Conservation (phyloP, 306 rosid species). For the Pueraria montana region DNA sequence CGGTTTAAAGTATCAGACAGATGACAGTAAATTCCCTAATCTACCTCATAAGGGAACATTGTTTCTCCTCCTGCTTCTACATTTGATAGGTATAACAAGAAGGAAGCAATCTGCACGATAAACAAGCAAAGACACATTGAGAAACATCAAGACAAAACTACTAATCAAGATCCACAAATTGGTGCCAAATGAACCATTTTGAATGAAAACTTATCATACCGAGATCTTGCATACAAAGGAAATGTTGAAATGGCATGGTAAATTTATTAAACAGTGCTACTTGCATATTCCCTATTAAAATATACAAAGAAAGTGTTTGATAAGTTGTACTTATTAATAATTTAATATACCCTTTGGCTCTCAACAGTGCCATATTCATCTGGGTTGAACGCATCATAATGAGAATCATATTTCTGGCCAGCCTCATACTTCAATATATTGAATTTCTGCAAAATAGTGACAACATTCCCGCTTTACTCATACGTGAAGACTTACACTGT, state of each 20-base stretch:
- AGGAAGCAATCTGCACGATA: slow-evolving; percentile 67
- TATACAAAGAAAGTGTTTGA: background rate
- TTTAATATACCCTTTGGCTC: slow-evolving; percentile 80
- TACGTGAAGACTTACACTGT: slow-evolving; percentile 37
- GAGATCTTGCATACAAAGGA: background rate
- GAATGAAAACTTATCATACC: background rate
- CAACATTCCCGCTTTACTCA: slow-evolving; percentile 40
- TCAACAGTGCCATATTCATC: slow-evolving; percentile 87
- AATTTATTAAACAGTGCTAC: background rate
- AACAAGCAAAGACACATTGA: background rate
- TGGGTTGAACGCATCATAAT: slow-evolving; percentile 88
- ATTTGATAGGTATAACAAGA: slow-evolving; percentile 69
- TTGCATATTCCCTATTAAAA: background rate
- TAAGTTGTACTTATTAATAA: background rate
- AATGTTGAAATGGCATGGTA: background rate
- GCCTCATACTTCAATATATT: slow-evolving; percentile 81
- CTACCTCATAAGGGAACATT: slow-evolving; percentile 81
- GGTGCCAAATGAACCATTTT: background rate
- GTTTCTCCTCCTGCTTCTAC: slow-evolving; percentile 82
- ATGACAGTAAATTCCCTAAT: background rate
- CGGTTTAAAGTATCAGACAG: background rate
- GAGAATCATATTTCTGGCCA: slow-evolving; percentile 91
- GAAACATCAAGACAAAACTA: background rate
- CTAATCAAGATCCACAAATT: background rate
- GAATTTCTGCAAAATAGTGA: slow-evolving; percentile 86